Conservation (phyloP, 805 yeast species). For the Cyberlindnera euphorbiiphila region DNA sequence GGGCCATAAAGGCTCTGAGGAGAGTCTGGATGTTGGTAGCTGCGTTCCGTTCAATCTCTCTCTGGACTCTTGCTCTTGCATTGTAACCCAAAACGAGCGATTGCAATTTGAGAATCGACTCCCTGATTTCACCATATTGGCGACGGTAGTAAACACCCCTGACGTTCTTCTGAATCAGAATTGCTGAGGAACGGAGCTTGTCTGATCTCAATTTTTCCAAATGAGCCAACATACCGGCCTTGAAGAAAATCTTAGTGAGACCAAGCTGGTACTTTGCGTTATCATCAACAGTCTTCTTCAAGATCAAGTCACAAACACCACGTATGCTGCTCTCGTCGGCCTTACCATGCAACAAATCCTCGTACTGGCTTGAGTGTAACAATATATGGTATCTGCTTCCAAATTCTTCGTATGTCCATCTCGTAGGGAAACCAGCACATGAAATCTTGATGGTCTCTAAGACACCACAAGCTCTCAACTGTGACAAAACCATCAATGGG, state of each 20-base stretch:
- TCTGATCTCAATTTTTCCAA: constrained; percentile 82
- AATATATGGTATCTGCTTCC: constrained; percentile 84
- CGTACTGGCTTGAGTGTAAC: constrained; percentile 68
- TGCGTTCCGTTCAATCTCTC: constrained; percentile 54
- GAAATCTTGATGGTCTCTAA: constrained; percentile 93
- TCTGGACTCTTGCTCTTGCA: constrained; percentile 50
- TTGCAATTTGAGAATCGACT: constrained; percentile 56
- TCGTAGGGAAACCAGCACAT: constrained; percentile 96
- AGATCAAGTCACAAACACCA: constrained; percentile 63
- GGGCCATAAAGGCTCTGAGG: constrained; percentile 50
- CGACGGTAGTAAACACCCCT: constrained; percentile 62
- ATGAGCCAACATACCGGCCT: constrained; percentile 94
- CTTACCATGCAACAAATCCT: constrained; percentile 48
- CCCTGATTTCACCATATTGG: constrained; percentile 49
- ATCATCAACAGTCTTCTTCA: constrained; percentile 61
- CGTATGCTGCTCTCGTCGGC: constrained; percentile 54
- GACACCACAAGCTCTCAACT: constrained; percentile 97
- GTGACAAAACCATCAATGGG: constrained; percentile 91
- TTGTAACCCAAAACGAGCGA: constrained; percentile 58
- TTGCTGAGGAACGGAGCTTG: constrained; percentile 74
- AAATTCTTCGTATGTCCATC: constrained; percentile 94
- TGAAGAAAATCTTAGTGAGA: constrained; percentile 88
- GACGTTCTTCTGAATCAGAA: constrained; percentile 78
- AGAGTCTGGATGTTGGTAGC: constrained; percentile 71
- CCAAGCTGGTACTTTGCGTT: constrained; percentile 80